phyloP scores from a whole-genome alignment of 2,329 filamentous ascomycete genomes.

The Byssoonygena ceratinophila region DNA sequence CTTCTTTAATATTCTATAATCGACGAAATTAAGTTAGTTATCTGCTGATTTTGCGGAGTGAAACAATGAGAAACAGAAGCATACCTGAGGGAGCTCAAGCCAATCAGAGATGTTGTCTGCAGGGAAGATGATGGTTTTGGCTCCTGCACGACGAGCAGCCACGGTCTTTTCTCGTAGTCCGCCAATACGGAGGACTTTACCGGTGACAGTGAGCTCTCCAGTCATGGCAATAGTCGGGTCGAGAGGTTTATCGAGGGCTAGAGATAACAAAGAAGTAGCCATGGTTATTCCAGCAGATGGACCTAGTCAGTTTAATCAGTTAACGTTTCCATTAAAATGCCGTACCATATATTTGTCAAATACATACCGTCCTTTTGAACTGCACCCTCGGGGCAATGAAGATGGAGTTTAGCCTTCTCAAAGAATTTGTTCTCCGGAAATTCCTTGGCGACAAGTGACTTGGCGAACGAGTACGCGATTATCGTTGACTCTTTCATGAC shows the following conservation, averaged over 20 bases:
- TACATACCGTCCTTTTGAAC: slow-evolving; percentile 73
- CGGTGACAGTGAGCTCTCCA: slow-evolving; percentile 89
- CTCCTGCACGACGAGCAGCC: slow-evolving; percentile 81
- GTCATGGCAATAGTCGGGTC: slow-evolving; percentile 93
- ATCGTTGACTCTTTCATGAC: slow-evolving; percentile 97
- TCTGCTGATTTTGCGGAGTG: slow-evolving; percentile 8
- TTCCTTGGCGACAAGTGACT: slow-evolving; percentile 70
- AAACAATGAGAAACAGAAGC: slow-evolving; percentile 29
- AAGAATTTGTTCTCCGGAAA: slow-evolving; percentile 93
- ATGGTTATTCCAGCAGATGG: slow-evolving; percentile 93
- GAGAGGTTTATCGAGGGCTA: slow-evolving; percentile 68
- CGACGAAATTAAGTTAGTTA: slow-evolving; percentile 16
- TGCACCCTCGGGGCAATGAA: slow-evolving; percentile 93
- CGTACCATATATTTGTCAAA: background rate
- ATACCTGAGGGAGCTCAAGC: slow-evolving; percentile 90
- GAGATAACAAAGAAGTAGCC: slow-evolving; percentile 80
- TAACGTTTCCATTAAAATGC: background rate
- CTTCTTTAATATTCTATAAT: slow-evolving; percentile 87
- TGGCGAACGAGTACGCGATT: slow-evolving; percentile 94
- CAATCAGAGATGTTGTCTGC: slow-evolving; percentile 93
- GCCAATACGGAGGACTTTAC: slow-evolving; percentile 90
- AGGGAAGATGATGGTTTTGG: slow-evolving; percentile 88
- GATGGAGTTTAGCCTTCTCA: slow-evolving; percentile 84
- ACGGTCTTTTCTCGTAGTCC: slow-evolving; percentile 95
- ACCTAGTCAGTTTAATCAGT: slow-evolving; percentile 30